Base-by-base conservation (phyloP, 148 eudicot species). In the Euryodendron excelsum region DNA sequence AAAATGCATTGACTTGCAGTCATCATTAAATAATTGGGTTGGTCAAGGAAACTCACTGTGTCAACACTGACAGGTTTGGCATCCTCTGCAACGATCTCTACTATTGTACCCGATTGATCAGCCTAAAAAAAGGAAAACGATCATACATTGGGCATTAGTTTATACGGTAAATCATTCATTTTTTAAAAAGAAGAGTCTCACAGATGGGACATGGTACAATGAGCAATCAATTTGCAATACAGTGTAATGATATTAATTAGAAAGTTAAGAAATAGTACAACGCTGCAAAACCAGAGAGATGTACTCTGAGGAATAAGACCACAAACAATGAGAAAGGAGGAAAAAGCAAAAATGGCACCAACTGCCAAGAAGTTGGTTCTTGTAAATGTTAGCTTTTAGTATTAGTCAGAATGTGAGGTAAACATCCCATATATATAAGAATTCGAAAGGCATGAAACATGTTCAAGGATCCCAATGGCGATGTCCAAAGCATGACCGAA, bases 41-140 rank as follows among this genome's bases (percentile, higher is more conserved):
- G 2, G 13, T 50, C 33, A 18, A 77, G 45, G 52, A 30, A 20
- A 39, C 50, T n/a, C 84, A 88, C 91, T 69, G 84, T 72, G 63
- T 88, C 87, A 7, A 85, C 28, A 60, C 89, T 85, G 56, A 89
- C 85, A 59, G 91, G 88, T 58, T 86, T 89, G 33, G 70, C 89
- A 64, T 89, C 91, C 73, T 86, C 88, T 25, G 85, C 89, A 75
- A 89, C 12, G 31, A 86, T 45, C 72, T 89, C 89, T 36, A 85
- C 84, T 47, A 89, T 18, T 21, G 91, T 89, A 50, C 91, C 91
- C 20, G 87, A 78, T 83, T 80, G 87, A 78, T 86, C 91, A 76
- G 91, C 91, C 91, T 89, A 72, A 28, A 55, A 45, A 76, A 60
- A 56, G 69, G 39, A 23, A 13, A 33, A 72, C 4, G 9, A 28